Evolutionary conservation across 2,329 filamentous ascomycete genomes (phyloP), one percentile per base, ranked within the genome.

Genomic region (Hymenoscyphus linearis): DNA sequence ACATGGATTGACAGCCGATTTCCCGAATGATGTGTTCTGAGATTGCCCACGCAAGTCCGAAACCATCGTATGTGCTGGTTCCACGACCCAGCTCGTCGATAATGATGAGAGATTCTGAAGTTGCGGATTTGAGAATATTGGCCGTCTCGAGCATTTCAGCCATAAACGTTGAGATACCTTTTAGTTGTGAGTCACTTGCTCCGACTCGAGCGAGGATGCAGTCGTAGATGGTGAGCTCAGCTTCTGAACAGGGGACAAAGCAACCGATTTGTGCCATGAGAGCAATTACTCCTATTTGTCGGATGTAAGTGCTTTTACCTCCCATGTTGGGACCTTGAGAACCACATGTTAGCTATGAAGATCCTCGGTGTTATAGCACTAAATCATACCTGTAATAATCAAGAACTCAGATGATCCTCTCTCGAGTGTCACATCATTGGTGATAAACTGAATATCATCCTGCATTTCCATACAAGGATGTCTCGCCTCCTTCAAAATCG

Each of bases 401-500:
- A 97, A 82, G 76, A 99, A 98, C 2, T 93, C 92, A 0, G 91
- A 96, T 55, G 84, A 81, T 61, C 87, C 87, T 9, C 92, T 87
- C 4, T 85, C 81, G 40, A 99, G 85, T 58, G 87, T 86, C 25
- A 98, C 91, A 69, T 99, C 93, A 74, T 99, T 99, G 60, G 93
- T 97, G 76, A 99, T 99, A 78, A 99, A 99, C 65, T 93, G 93
- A 50, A 99, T 88, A 71, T 99, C 95, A 70, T 99, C 96, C 76
- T 99, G 95, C 85, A 97, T 93, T 74, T 99, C 95, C 85, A 99
- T 90, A 73, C 95, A 99, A 0, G 96, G 96, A 72, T 99, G 95
- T 12, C 96, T 89, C 2, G 95, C 91, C 77, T 96, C 96, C 66
- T 87, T 90, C n/a, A 99, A 82, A 25, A 96, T 79, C 0, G 95